These are phyloP conservation scores for Chaetomium olivaceum DNA, from an alignment of 2,329 filamentous ascomycete species.

Conservation along the genomic window DNA sequence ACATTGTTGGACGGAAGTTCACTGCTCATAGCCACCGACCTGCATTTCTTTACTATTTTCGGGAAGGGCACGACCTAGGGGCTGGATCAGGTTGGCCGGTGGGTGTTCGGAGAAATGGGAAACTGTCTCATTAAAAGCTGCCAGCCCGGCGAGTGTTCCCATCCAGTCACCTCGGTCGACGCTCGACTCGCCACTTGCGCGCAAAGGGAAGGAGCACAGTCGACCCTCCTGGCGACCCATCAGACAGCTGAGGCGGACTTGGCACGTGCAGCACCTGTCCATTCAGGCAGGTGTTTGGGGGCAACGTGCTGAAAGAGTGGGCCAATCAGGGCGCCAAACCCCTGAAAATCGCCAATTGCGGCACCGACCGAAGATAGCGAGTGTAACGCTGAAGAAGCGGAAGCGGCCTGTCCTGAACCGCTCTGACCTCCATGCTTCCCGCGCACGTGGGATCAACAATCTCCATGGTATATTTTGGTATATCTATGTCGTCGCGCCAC, in stretches of 20 bases:
- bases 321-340: slow-evolving; percentile 25
- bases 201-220: slow-evolving; percentile 13
- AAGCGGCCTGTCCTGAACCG: background rate
- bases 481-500: slow-evolving; percentile 1
- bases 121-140: background rate
- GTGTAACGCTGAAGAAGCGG: slow-evolving; percentile 13
- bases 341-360: slow-evolving; percentile 21
- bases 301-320: slow-evolving; percentile 19
- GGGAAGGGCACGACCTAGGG: background rate
- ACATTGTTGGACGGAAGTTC: too few species aligned
- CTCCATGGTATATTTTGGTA: background rate
- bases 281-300: slow-evolving; percentile 29
- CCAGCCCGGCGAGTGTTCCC: background rate
- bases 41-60: background rate
- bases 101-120: background rate
- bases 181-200: slow-evolving; percentile 5
- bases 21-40: too few species aligned
- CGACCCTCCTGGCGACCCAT: background rate
- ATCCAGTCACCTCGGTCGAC: background rate
- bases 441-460: slow-evolving; percentile 3
- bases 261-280: slow-evolving; percentile 25
- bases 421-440: background rate
- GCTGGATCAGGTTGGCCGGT: background rate
- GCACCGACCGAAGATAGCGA: slow-evolving; percentile 14
- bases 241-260: slow-evolving; percentile 8